These are phyloP conservation scores for Mallotus repandus DNA, from an alignment of 441 rosid species.

Conservation along the genomic window DNA sequence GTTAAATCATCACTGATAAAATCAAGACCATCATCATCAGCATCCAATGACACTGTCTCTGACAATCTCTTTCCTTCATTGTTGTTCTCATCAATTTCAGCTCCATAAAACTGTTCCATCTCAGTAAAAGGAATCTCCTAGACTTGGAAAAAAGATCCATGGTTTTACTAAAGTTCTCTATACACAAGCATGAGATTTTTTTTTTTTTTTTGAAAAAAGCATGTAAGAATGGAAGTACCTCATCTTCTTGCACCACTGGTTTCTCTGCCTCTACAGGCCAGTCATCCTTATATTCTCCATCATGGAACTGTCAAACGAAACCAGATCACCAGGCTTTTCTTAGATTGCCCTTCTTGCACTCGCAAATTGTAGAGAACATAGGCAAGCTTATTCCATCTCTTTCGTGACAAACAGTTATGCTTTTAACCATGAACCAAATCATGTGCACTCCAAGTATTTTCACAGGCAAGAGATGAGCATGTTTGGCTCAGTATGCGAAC, in stretches of 20 bases:
- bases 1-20: constrained; percentile 55
- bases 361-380: constrained; percentile 76
- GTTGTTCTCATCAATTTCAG: constrained; percentile 10
- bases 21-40: constrained; percentile 30
- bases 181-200: too few relatives aligned
- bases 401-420: constrained; percentile 48
- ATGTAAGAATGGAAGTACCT: constrained; percentile 42
- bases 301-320: constrained; percentile 42
- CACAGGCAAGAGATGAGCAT: constrained; percentile 70
- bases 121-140: constrained; percentile 11
- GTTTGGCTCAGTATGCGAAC: constrained; percentile 83
- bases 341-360: constrained; percentile 53
- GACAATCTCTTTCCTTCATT: constrained; percentile 4
- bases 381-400: constrained; percentile 48
- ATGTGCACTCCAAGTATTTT: constrained; percentile 65
- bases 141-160: too few relatives aligned
- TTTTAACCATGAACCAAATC: constrained; percentile 57
- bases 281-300: constrained; percentile 52
- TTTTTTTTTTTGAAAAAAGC: too few relatives aligned
- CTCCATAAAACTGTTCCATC: constrained; percentile 15
- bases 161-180: too few relatives aligned
- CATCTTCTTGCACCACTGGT: constrained; percentile 41
- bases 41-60: background rate
- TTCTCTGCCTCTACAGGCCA: constrained; percentile 58
- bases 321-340: constrained; percentile 53